phyloP scores from a whole-genome alignment of 495 filamentous ascomycete species.

The Neurospora sp. region DNA sequence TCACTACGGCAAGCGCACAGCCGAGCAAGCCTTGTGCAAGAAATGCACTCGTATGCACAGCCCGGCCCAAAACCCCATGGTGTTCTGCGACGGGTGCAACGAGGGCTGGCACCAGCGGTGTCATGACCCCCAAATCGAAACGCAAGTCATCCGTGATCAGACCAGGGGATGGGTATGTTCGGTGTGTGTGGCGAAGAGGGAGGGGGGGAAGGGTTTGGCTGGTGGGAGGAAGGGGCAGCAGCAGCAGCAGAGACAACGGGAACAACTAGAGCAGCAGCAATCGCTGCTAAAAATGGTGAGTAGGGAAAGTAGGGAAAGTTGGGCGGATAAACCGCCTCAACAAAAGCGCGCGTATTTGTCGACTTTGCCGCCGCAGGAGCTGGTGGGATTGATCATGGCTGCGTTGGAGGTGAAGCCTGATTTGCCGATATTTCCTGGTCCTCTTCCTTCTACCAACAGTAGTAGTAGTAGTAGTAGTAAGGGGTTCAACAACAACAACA shows the following conservation, averaged over 20 bases:
- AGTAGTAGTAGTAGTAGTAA: not conserved
- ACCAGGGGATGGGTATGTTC: constrained; percentile 66
- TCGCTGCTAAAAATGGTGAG: not conserved
- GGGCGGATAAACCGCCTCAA: constrained; percentile 28
- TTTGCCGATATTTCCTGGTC: constrained; percentile 31
- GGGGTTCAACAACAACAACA: not conserved
- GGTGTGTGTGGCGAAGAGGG: constrained; percentile 47
- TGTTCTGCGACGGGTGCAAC: constrained; percentile 92
- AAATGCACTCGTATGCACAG: constrained; percentile 70
- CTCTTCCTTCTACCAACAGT: constrained; percentile 3
- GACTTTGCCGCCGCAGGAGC: constrained; percentile 25
- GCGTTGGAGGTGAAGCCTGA: constrained; percentile 29
- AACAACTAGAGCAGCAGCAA: not conserved
- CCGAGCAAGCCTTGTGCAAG: constrained; percentile 53
- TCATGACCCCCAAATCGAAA: constrained; percentile 71
- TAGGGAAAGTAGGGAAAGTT: constrained; percentile 22
- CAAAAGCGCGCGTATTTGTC: constrained; percentile 33
- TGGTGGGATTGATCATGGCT: constrained; percentile 20
- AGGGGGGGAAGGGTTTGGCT: constrained; percentile 28
- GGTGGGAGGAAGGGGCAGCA: constrained; percentile 16
- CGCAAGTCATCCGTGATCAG: constrained; percentile 55
- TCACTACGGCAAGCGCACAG: constrained; percentile 38
- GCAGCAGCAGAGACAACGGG: constrained; percentile 1
- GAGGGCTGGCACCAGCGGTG: constrained; percentile 83
- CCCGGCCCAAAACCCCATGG: constrained; percentile 72